Conservation (phyloP, 805 yeast species). For the Kregervanrija delftensis region DNA sequence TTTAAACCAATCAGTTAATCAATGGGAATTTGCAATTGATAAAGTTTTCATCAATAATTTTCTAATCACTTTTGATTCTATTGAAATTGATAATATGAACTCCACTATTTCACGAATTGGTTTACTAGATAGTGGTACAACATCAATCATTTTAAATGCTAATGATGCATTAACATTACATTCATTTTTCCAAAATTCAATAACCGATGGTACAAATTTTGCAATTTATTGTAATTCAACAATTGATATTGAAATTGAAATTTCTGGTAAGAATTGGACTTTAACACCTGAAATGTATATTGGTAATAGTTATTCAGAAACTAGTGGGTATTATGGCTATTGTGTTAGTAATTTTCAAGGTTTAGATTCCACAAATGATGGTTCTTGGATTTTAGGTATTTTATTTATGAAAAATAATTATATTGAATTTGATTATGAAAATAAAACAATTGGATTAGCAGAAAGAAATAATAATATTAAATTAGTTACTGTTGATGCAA, state of each 20-base stretch:
- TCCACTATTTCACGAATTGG: slow-evolving; percentile 32
- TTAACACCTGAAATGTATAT: slow-evolving; percentile 38
- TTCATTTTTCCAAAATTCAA: slow-evolving; percentile 39
- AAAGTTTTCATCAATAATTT: slow-evolving; percentile 30
- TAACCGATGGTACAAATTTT: slow-evolving; percentile 56
- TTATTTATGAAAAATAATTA: slow-evolving; percentile 49
- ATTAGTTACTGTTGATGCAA: slow-evolving; percentile 6
- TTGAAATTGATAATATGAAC: slow-evolving; percentile 10
- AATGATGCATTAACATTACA: slow-evolving; percentile 50
- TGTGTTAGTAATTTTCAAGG: slow-evolving; percentile 67
- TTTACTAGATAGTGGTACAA: slow-evolving; percentile 62
- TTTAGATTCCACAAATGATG: slow-evolving; percentile 30
- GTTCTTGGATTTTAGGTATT: slow-evolving; percentile 60
- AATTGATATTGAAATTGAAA: slow-evolving; percentile 31
- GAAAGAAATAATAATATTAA: slow-evolving; percentile 27
- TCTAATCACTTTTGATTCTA: slow-evolving; percentile 27
- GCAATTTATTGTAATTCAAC: slow-evolving; percentile 53
- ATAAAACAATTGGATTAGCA: slow-evolving; percentile 50
- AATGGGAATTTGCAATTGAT: slow-evolving; percentile 47
- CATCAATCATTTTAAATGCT: slow-evolving; percentile 49
- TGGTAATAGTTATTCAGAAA: slow-evolving; percentile 38
- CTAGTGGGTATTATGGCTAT: slow-evolving; percentile 35
- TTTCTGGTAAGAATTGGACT: slow-evolving; percentile 40
- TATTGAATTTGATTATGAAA: slow-evolving; percentile 49
- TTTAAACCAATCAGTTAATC: slow-evolving; percentile 26